phyloP scores from a whole-genome alignment of 2,329 filamentous ascomycete genomes.

The Aureobasidium sp. region DNA sequence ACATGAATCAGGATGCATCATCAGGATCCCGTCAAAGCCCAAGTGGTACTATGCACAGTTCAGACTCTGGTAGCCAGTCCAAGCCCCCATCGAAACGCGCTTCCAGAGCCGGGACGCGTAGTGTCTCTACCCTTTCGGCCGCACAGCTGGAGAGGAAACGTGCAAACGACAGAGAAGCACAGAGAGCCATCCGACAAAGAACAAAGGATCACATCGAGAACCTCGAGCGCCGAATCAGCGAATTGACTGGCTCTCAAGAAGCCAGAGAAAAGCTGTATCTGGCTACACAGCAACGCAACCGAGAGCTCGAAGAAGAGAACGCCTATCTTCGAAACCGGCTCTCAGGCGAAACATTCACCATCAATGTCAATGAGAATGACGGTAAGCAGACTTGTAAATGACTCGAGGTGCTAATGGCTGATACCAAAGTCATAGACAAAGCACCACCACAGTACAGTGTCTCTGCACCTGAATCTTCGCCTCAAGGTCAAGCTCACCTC shows the following conservation, averaged over 20 bases:
- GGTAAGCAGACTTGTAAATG: background rate
- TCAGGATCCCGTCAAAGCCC: constrained; percentile 16
- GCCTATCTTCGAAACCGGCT: constrained; percentile 45
- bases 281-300: constrained; percentile 46
- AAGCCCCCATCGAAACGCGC: constrained; percentile 33
- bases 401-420: background rate
- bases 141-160: constrained; percentile 54
- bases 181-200: constrained; percentile 51
- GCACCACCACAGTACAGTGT: constrained; percentile 11
- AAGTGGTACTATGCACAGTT: constrained; percentile 16
- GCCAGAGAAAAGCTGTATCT: constrained; percentile 39
- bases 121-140: constrained; percentile 49
- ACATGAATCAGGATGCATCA: constrained; percentile 19
- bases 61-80: constrained; percentile 17
- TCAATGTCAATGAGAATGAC: constrained; percentile 8
- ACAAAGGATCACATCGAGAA: constrained; percentile 54
- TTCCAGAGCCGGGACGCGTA: constrained; percentile 50
- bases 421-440: constrained; percentile 3
- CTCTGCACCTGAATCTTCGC: background rate
- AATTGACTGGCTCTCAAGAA: constrained; percentile 44
- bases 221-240: constrained; percentile 48
- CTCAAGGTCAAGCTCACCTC: background rate
- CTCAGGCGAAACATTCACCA: constrained; percentile 32
- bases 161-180: constrained; percentile 54
- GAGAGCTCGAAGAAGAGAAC: constrained; percentile 49